A percentile compares a stretch with the other conserved stretches of the same genome.
These are phyloP conservation scores for Ophiostoma ulmi DNA, from an alignment of 2,329 filamentous ascomycete species.

Conservation along the genomic window DNA sequence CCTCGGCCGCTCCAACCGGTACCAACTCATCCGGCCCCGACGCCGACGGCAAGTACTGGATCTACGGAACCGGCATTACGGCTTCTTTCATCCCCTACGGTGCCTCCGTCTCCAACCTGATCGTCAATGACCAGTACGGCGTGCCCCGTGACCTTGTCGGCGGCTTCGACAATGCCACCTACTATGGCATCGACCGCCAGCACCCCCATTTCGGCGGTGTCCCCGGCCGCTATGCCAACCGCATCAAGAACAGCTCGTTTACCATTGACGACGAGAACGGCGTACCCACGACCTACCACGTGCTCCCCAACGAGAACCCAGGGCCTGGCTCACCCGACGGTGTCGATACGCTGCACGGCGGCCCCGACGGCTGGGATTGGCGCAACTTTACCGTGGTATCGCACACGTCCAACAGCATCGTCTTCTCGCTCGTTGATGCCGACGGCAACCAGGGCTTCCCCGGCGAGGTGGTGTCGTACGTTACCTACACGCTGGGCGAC, in stretches of 20 bases:
- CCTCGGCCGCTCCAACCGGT: neutral
- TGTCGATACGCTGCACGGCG: constrained; percentile 63
- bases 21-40: constrained; percentile 40
- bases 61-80: constrained; percentile 60
- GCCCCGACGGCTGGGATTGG: constrained; percentile 68
- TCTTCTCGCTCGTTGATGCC: constrained; percentile 67
- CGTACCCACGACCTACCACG: constrained; percentile 44
- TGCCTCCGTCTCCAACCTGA: constrained; percentile 65
- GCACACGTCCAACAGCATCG: constrained; percentile 62
- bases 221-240: constrained; percentile 73
- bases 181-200: constrained; percentile 59
- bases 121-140: constrained; percentile 64
- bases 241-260: constrained; percentile 73
- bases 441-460: constrained; percentile 74
- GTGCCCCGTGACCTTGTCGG: constrained; percentile 64
- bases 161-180: constrained; percentile 70
- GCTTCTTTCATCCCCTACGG: constrained; percentile 70
- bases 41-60: constrained; percentile 64
- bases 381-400: constrained; percentile 72
- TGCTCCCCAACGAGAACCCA: constrained; percentile 60
- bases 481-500: constrained; percentile 66
- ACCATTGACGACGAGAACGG: constrained; percentile 52
- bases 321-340: constrained; percentile 47
- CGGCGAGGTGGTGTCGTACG: constrained; percentile 66
- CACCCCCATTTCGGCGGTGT: constrained; percentile 70